Evolutionary conservation across 495 filamentous ascomycete genomes (phyloP).

Genomic region (Aspergillus homomorphus): DNA sequence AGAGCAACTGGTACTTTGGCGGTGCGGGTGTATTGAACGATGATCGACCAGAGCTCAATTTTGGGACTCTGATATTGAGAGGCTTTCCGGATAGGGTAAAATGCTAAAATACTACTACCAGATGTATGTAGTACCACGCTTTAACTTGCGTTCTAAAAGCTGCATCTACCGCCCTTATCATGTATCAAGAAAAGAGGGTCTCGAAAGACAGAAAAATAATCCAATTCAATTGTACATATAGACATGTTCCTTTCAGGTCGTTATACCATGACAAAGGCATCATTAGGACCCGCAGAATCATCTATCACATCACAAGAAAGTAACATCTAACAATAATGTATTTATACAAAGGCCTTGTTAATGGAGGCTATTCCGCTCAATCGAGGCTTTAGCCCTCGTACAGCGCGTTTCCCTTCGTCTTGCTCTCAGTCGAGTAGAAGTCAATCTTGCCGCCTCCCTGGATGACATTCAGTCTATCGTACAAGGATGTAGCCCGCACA

Average conservation of each 20-base stretch:
- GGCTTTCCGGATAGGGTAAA: too few relatives aligned
- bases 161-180: not conserved
- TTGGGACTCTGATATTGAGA: too few relatives aligned
- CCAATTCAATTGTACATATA: not conserved
- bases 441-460: slow-evolving; percentile 61
- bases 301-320: not conserved
- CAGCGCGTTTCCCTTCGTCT: slow-evolving; percentile 18
- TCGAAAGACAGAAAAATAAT: not conserved
- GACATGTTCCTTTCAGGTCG: not conserved
- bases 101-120: too few relatives aligned
- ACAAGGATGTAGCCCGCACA: slow-evolving; percentile 65
- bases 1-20: too few relatives aligned
- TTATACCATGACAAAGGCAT: not conserved
- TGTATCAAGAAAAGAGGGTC: not conserved
- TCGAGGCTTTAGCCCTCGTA: not conserved
- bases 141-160: not conserved
- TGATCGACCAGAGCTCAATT: too few relatives aligned
- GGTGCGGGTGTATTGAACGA: too few relatives aligned
- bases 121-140: too few relatives aligned
- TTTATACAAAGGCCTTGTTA: not conserved
- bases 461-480: slow-evolving; percentile 72
- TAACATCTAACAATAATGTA: not conserved
- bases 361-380: not conserved
- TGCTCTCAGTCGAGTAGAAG: slow-evolving; percentile 55
- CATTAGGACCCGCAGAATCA: not conserved